Evolutionary conservation across 495 filamentous ascomycete species (phyloP), one percentile per base, ranked within the genome.

Genomic region (Extremus antarcticus): DNA sequence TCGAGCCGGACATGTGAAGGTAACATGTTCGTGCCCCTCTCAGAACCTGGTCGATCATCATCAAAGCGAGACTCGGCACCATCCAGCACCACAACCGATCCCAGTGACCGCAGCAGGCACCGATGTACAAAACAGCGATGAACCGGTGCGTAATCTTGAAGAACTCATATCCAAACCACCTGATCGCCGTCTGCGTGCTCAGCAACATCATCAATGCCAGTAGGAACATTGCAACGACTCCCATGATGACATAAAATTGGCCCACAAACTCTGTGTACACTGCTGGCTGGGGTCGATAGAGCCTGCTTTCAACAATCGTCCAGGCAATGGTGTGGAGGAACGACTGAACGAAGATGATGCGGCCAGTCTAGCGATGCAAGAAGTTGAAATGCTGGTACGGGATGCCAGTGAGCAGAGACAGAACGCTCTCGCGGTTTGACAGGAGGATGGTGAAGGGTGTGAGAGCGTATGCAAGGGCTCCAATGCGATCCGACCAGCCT

Each of bases 311-410:
- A 48, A 85, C 69, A 23, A 86, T 65, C 15, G 73, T 75, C 84
- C 82, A 86, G 43, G 74, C 73, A n/a, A 85, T 69, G 3, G 82
- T 85, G 61, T 86, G 84, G 4, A 86, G 66, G 39, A 75, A 66
- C 13, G 74, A 72, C 53, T 84, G 81, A 0, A 79, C 62, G 47
- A 82, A 73, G 57, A 85, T 84, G 55, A 85, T 76, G 41, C 78
- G 77, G 0, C 83, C 82, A 1, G 76, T 65, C 81, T 80, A 84
- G 23, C 80, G 76, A 61, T 85, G 82, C 22, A 87, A 69, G 65
- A 86, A 85, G 68, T 83, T 79, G 70, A 86, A 85, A 50, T 74
- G 75, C 54, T 84, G 79, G 59, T 86, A 85, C 0, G 83, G 80
- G 2, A 85, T 66, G 4, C 84, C 82, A 0, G 81, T 85, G 43